phyloP scores from a whole-genome alignment of 139 green algal genomes.

The Spirogloea muscicola region DNA sequence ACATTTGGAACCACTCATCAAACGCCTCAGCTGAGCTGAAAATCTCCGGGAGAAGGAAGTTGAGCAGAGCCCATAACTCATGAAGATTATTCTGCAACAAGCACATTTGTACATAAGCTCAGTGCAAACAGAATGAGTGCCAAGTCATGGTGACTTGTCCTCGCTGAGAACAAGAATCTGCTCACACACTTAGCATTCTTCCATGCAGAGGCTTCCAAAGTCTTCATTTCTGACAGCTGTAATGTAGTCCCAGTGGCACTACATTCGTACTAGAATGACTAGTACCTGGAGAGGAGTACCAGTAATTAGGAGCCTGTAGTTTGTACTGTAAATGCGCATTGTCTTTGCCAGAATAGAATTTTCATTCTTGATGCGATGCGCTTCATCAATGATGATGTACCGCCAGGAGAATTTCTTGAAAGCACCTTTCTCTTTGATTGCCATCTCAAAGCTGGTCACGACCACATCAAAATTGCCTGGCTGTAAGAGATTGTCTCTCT shows the following conservation, averaged over 20 bases:
- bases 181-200: too few relatives aligned
- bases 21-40: slow-evolving; percentile 90
- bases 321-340: slow-evolving; percentile 81
- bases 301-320: slow-evolving; percentile 97
- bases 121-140: too few relatives aligned
- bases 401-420: slow-evolving; percentile 93
- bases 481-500: slow-evolving; percentile 60
- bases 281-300: slow-evolving; percentile 78
- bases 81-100: slow-evolving; percentile 86
- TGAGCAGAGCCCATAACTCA: slow-evolving; percentile 98
- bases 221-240: too few relatives aligned
- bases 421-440: slow-evolving; percentile 97
- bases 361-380: slow-evolving; percentile 99
- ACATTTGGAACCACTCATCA: slow-evolving; percentile 90
- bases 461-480: slow-evolving; percentile 89
- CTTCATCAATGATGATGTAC: slow-evolving; percentile 99
- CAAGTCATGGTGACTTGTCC: too few relatives aligned
- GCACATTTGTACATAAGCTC: slow-evolving; percentile 6
- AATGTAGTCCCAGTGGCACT: too few relatives aligned
- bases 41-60: slow-evolving; percentile 98
- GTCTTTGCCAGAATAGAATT: slow-evolving; percentile 85
- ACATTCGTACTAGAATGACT: slow-evolving; percentile 2
- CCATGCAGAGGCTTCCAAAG: too few relatives aligned
- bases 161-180: too few relatives aligned
- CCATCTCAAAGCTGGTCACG: slow-evolving; percentile 98